Evolutionary conservation across 495 filamentous ascomycete species (phyloP).

Genomic region (Thermothielavioides terrestris): DNA sequence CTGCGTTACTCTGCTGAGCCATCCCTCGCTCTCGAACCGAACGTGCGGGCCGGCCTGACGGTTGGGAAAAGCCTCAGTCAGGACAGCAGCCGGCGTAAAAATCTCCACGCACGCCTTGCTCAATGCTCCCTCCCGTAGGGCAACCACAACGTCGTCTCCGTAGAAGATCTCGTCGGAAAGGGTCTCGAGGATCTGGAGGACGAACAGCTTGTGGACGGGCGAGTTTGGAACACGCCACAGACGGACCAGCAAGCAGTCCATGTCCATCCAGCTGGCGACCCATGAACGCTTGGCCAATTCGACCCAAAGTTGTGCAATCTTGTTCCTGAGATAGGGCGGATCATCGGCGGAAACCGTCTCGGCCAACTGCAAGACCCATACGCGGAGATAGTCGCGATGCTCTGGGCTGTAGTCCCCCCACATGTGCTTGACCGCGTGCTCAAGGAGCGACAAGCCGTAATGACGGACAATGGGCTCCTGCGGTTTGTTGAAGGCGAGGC

Average conservation of each 20-base stretch:
- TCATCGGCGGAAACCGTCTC: constrained; percentile 62
- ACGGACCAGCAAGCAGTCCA: constrained; percentile 75
- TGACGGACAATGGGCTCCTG: constrained; percentile 79
- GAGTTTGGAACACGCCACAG: constrained; percentile 63
- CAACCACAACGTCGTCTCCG: constrained; percentile 77
- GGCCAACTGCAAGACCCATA: constrained; percentile 72
- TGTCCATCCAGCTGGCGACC: constrained; percentile 84
- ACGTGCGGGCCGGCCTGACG: constrained; percentile 51
- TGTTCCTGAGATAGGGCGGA: constrained; percentile 79
- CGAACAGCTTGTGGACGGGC: constrained; percentile 66
- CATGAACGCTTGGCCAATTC: constrained; percentile 90
- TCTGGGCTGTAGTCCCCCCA: constrained; percentile 61
- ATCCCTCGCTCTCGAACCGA: constrained; percentile 73
- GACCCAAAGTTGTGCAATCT: constrained; percentile 91
- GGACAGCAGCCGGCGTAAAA: constrained; percentile 70
- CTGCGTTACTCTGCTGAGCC: constrained; percentile 68
- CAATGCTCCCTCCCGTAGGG: constrained; percentile 68
- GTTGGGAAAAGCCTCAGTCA: constrained; percentile 63
- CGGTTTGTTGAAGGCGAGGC: constrained; percentile 60
- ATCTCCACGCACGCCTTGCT: constrained; percentile 88
- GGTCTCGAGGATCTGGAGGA: constrained; percentile 79
- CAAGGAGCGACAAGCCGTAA: constrained; percentile 84
- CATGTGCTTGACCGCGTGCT: constrained; percentile 74
- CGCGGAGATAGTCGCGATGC: constrained; percentile 55
- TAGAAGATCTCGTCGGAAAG: constrained; percentile 92